Evolutionary conservation across 352 stramenopile species (phyloP).

Genomic region (Globisporangium cystogenes): DNA sequence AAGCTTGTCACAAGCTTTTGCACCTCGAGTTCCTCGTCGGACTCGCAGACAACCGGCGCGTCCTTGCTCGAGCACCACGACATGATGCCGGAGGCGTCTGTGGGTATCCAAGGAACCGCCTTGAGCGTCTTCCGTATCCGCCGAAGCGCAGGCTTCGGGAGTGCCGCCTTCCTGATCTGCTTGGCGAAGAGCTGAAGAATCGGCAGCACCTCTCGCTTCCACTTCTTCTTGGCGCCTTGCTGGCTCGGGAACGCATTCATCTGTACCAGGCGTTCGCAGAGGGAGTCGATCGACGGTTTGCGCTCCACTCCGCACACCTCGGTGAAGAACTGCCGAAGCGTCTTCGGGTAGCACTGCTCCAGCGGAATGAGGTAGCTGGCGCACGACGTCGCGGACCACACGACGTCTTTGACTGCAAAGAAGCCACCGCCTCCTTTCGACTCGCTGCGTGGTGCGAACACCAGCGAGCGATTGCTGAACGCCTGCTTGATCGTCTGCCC

Average conservation of each 20-base stretch:
- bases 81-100: slow-evolving; percentile 9
- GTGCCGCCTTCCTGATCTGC: slow-evolving; percentile 32
- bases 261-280: slow-evolving; percentile 32
- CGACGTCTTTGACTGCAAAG: slow-evolving; percentile 20
- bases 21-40: slow-evolving; percentile 30
- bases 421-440: slow-evolving; percentile 12
- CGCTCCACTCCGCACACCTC: slow-evolving; percentile 52
- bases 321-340: slow-evolving; percentile 54
- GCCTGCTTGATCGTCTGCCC: slow-evolving; percentile 15
- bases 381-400: slow-evolving; percentile 39
- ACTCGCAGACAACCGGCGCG: slow-evolving; percentile 18
- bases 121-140: slow-evolving; percentile 43
- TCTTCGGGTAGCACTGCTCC: slow-evolving; percentile 46
- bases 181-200: slow-evolving; percentile 35
- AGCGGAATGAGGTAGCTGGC: slow-evolving; percentile 27
- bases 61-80: slow-evolving; percentile 25
- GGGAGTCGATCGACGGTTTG: slow-evolving; percentile 46
- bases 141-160: slow-evolving; percentile 34
- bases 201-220: slow-evolving; percentile 34
- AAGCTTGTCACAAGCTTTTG: slow-evolving; percentile 31
- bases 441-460: slow-evolving; percentile 15
- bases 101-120: slow-evolving; percentile 25
- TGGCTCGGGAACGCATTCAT: not conserved
- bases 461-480: slow-evolving; percentile 21
- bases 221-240: slow-evolving; percentile 14